A percentile compares a stretch with the other conserved stretches of the same genome.
Evolutionary conservation across 495 filamentous ascomycete species (phyloP).

Genomic region (Penicillium diatomitis): DNA sequence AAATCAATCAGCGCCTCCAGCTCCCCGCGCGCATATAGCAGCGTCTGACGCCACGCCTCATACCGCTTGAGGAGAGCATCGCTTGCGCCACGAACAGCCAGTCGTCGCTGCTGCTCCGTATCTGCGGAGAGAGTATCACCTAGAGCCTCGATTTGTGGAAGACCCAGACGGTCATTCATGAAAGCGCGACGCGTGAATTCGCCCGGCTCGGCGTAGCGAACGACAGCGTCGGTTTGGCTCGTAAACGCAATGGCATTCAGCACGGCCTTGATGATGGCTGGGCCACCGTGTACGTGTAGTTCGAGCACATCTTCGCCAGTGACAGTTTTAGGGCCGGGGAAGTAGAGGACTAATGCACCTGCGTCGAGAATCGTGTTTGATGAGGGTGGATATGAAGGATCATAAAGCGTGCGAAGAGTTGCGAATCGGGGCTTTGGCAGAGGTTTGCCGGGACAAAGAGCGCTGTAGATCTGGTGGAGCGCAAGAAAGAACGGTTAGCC

Average conservation of each 20-base stretch:
- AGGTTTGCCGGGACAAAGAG: slow-evolving; percentile 57
- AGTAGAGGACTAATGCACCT: slow-evolving; percentile 76
- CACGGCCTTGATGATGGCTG: slow-evolving; percentile 78
- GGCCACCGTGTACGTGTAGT: slow-evolving; percentile 87
- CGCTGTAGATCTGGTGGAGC: slow-evolving; percentile 56
- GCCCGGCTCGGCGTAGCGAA: slow-evolving; percentile 89
- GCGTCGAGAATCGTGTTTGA: slow-evolving; percentile 61
- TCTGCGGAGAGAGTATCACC: slow-evolving; percentile 77
- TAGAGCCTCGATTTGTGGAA: slow-evolving; percentile 91
- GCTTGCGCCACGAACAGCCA: slow-evolving; percentile 71
- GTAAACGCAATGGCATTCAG: slow-evolving; percentile 62
- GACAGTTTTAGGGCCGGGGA: slow-evolving; percentile 71
- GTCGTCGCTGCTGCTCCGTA: slow-evolving; percentile 86
- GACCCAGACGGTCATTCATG: slow-evolving; percentile 71
- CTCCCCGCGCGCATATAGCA: slow-evolving; percentile 79
- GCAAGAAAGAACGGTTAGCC: not conserved
- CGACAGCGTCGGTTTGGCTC: slow-evolving; percentile 16
- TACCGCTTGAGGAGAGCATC: slow-evolving; percentile 67
- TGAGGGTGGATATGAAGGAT: slow-evolving; percentile 41
- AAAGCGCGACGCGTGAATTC: slow-evolving; percentile 95
- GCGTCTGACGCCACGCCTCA: slow-evolving; percentile 68
- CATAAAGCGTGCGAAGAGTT: slow-evolving; percentile 64
- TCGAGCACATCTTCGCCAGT: slow-evolving; percentile 93
- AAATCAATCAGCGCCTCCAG: slow-evolving; percentile 96
- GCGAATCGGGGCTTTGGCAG: slow-evolving; percentile 69